Evolutionary conservation across 345 rosid species (phyloP), one percentile per base, ranked within the genome.

Genomic region (Turnera subulata): DNA sequence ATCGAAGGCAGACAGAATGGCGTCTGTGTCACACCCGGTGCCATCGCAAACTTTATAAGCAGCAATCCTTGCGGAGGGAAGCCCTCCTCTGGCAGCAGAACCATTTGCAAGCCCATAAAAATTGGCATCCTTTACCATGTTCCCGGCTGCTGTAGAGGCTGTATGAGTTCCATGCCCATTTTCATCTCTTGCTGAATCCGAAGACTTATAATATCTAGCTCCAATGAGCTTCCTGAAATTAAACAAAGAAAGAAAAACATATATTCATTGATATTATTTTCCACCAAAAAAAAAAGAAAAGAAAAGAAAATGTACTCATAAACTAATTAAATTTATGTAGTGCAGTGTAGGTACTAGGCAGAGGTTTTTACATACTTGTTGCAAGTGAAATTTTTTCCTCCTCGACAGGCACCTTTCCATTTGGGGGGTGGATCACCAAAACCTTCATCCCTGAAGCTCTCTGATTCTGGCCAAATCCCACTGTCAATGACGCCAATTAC

Each of bases 121-220:
- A 52, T 70, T 76, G 14, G 47, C 78, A 53, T 55, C 72, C 15
- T 63, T 46, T 26, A 79, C 76, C 21, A 2, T 44, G 61, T 67
- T 80, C 24, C 95, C 95, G 0, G 85, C 89, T 0, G 85, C 91
- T 2, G 70, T 87, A 13, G 89, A 84, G 1, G 95, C 85, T 2
- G 85, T 74, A 58, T 84, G 95, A 12, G 73, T 48, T 44, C 91
- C 89, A 46, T 87, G 91, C 11, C 87, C 65, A 0, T 0, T 1
- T 0, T 0, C 38, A 29, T 84, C 91, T 13, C 73, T 65, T 0
- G 80, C 68, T 0, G 71, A 15, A 1, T 0, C 35, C 22, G n/a
- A 26, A 40, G 29, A 5, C 11, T 29, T 22, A 8, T 72, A 78
- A 60, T 38, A 64, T 26, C 83, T 70, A 14, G 80, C 84, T 10